Evolutionary conservation across 768 basidiomycete genomes (phyloP).

Genomic region (Chalciporus chontae): DNA sequence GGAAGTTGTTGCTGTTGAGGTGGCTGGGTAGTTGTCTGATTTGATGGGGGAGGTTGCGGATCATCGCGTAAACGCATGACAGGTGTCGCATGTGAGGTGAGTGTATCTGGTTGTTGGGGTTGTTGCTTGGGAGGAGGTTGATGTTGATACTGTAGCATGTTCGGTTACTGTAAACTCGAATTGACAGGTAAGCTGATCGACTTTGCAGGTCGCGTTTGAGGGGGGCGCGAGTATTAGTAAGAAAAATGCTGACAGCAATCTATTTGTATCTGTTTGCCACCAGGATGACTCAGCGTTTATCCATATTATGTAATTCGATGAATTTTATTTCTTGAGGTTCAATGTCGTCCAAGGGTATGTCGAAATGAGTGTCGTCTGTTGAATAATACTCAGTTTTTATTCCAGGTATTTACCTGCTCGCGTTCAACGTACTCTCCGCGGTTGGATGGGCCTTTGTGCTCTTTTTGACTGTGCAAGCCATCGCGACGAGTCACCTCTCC

Average conservation of each 20-base stretch:
- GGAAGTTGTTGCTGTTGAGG: slow-evolving; percentile 7
- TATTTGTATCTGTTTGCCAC: slow-evolving; percentile 26
- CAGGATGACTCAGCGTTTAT: slow-evolving; percentile 9
- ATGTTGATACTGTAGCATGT: slow-evolving; percentile 14
- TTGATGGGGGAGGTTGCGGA: slow-evolving; percentile 21
- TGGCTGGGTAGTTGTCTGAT: slow-evolving; percentile 14
- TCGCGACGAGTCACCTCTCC: slow-evolving; percentile 22
- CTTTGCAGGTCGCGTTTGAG: slow-evolving; percentile 28
- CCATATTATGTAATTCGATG: slow-evolving; percentile 9
- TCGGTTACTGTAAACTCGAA: not conserved
- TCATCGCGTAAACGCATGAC: slow-evolving; percentile 67
- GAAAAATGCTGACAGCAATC: slow-evolving; percentile 21
- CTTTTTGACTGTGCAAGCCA: slow-evolving; percentile 45
- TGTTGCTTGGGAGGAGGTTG: slow-evolving; percentile 23
- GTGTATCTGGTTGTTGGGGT: slow-evolving; percentile 18
- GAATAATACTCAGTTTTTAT: not conserved
- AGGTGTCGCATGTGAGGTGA: slow-evolving; percentile 13
- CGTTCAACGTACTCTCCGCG: slow-evolving; percentile 75
- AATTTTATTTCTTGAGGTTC: too few species aligned
- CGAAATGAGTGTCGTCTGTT: not conserved
- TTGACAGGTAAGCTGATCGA: slow-evolving; percentile 2
- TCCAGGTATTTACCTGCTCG: slow-evolving; percentile 54
- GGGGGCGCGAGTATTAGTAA: slow-evolving; percentile 37
- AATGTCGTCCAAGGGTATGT: too few species aligned
- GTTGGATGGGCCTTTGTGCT: slow-evolving; percentile 77